These are phyloP conservation scores for Wickerhamomyces sp. DNA, from an alignment of 1,139 yeast species.

Conservation along the genomic window DNA sequence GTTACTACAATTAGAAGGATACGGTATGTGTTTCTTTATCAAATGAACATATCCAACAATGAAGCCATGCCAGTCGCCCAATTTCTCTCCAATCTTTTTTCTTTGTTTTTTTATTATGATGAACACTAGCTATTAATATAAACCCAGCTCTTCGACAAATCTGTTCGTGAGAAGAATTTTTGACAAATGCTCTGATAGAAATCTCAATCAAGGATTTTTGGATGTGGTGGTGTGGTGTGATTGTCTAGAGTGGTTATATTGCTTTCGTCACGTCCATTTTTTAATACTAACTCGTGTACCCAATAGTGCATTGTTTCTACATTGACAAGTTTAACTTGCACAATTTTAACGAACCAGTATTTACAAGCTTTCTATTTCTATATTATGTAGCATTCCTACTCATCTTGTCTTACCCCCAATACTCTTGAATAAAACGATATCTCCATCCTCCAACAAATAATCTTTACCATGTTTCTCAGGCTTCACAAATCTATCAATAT, in stretches of 20 bases:
- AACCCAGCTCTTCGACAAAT: constrained; percentile 44
- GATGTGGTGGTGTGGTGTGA: no score
- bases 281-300: no score
- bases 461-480: constrained; percentile 51
- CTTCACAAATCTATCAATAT: constrained; percentile 17
- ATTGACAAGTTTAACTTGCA: not conserved
- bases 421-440: constrained; percentile 58
- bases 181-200: constrained; percentile 32
- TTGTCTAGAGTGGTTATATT: no score
- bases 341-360: no score
- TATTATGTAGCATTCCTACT: not conserved
- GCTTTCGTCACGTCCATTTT: no score
- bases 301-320: not conserved
- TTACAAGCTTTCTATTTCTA: not conserved
- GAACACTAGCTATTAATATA: constrained; percentile 31
- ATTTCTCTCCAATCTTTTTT: not conserved
- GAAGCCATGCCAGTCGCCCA: not conserved
- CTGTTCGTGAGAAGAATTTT: constrained; percentile 28
- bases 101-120: constrained; percentile 23
- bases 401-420: constrained; percentile 35
- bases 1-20: no score
- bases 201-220: no score
- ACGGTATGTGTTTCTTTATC: no score
- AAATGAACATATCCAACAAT: no score
- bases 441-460: constrained; percentile 74